Conservation (phyloP, 805 yeast genomes). For the Candida vartiovaarae region DNA sequence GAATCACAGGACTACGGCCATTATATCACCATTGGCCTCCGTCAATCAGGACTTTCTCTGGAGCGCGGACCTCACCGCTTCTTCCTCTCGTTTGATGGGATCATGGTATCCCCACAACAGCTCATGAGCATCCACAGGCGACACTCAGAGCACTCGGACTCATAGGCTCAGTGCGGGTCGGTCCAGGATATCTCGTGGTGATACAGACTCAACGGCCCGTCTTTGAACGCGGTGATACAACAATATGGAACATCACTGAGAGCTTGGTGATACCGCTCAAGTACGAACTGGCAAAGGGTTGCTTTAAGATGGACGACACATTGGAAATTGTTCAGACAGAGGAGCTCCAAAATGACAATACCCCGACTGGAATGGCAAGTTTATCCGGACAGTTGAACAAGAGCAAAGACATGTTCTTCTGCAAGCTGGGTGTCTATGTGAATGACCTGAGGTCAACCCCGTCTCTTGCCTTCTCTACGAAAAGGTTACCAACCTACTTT, state of each 20-base stretch:
- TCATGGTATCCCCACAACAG: background rate
- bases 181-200: conserved; percentile 21
- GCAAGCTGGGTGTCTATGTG: conserved; percentile 22
- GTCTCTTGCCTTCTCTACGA: conserved; percentile 15
- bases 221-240: conserved; percentile 9
- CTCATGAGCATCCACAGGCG: conserved; percentile 2
- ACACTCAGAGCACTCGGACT: conserved; percentile 10
- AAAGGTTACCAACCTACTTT: conserved; percentile 5
- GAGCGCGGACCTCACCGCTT: background rate
- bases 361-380: background rate
- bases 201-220: conserved; percentile 12
- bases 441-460: conserved; percentile 22
- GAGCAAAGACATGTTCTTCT: conserved; percentile 18
- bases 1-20: background rate
- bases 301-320: conserved; percentile 6
- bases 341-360: background rate
- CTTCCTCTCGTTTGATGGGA: background rate
- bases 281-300: conserved; percentile 12
- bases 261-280: conserved; percentile 19
- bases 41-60: conserved; percentile 9
- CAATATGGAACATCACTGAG: conserved; percentile 16
- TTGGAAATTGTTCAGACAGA: background rate
- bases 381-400: conserved; percentile 7
- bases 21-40: conserved; percentile 5
- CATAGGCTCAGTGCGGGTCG: conserved; percentile 18